Evolutionary conservation across 345 rosid genomes (phyloP).

Genomic region (Streptanthus diversifolius): DNA sequence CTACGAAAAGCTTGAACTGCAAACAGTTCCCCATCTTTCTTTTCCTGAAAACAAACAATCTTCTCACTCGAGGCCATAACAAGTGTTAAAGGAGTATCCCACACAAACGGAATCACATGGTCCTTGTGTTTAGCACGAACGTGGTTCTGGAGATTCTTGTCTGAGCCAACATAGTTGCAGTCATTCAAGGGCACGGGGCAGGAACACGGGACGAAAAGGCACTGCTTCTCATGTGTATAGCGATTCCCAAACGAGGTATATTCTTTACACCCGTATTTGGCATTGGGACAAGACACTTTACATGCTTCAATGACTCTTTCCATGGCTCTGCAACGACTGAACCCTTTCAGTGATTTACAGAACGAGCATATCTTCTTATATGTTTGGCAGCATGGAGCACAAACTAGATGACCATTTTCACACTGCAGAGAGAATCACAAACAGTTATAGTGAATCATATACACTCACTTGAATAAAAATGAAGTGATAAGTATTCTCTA

Average conservation of each 20-base stretch:
- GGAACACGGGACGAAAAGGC: neutral
- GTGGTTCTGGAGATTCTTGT: slow-evolving; percentile 32
- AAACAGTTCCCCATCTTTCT: neutral
- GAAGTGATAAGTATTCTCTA: no score
- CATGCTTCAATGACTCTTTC: slow-evolving; percentile 46
- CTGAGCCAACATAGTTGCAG: slow-evolving; percentile 43
- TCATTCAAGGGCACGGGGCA: slow-evolving; percentile 24
- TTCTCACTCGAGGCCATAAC: neutral
- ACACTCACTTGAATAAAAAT: no score
- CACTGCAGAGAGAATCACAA: neutral
- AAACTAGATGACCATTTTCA: slow-evolving; percentile 53
- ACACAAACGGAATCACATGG: neutral
- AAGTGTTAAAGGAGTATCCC: neutral
- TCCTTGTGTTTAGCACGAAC: slow-evolving; percentile 34
- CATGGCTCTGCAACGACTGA: slow-evolving; percentile 44
- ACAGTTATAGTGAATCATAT: no score
- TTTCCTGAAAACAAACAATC: neutral
- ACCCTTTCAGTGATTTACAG: slow-evolving; percentile 16
- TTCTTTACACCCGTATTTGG: neutral
- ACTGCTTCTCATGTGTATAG: neutral
- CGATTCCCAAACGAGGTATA: neutral
- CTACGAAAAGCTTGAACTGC: neutral
- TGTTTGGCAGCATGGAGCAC: slow-evolving; percentile 40
- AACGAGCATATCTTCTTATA: slow-evolving; percentile 37
- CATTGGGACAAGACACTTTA: neutral